Evolutionary conservation across 805 yeast genomes (phyloP), one percentile per base, ranked within the genome.

Genomic region (Maudiozyma serrabonitensis): DNA sequence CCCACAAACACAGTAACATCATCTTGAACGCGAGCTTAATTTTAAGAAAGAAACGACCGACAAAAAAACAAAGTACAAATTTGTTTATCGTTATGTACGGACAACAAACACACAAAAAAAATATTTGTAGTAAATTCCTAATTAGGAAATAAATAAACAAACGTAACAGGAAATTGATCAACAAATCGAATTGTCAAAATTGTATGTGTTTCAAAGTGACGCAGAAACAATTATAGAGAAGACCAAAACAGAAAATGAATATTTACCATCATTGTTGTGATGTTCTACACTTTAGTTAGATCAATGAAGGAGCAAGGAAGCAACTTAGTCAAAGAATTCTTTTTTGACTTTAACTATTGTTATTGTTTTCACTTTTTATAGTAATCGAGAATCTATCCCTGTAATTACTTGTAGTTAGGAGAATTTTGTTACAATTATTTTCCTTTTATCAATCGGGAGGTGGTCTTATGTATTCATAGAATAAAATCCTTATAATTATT

Each of bases 161-260:
- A 13, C 45, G 6, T 12, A 42, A 13, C 37, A 28, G 45, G 45
- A 42, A 42, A 42, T 23, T 26, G 45, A 42, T 42, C 45, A 42
- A 42, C 45, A 42, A n/a, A 23, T 7, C 19, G 26, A 18, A 18
- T 42, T 26, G 35, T 42, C 13, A 11, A 19, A 28, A 19, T 8
- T 26, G 9, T 21, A 21, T 21, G 23, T 26, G 45, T 28, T 42
- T 42, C 37, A 28, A 16, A 23, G 21, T 39, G 42, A 39, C 38
- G 38, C 38, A 35, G 38, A 35, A 35, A 35, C 38, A 35, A n/a
- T n/a, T 16, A 7, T 35, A n/a, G 11, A 21, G 38, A 15, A 13
- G 6, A 35, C 38, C 16, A 11, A 28, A 28, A 28, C 12, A 28
- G 32, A 28, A 28, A 28, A 8, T 9, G 32, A 15, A n/a, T 35